Evolutionary conservation across 176 grass and related monocot genomes (phyloP).

Genomic region (Bromus sterilis): DNA sequence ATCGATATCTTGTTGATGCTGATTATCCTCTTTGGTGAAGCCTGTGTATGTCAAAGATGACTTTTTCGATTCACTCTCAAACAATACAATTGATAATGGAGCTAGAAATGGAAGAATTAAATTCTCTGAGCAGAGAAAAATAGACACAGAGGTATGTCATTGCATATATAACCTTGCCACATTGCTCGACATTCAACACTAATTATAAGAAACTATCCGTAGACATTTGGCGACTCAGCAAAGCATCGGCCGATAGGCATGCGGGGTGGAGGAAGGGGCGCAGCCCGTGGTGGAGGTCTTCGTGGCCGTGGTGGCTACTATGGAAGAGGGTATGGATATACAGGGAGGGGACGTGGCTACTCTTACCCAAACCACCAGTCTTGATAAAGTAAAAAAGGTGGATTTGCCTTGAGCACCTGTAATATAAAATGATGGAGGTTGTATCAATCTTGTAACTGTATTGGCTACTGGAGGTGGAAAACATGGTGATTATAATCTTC

Average conservation of each 20-base stretch:
- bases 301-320: conserved; percentile 49
- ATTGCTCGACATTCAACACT: not conserved
- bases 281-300: conserved; percentile 38
- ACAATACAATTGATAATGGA: conserved; percentile 65
- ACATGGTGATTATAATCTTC: not conserved
- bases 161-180: not conserved
- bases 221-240: conserved; percentile 87
- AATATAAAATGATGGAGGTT: not conserved
- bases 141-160: conserved; percentile 71
- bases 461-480: not conserved
- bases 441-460: not conserved
- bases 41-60: conserved; percentile 90
- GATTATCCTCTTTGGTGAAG: conserved; percentile 31
- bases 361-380: conserved; percentile 27
- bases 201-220: not conserved
- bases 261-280: conserved; percentile 54
- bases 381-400: not conserved
- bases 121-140: conserved; percentile 81
- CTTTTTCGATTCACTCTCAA: conserved; percentile 94
- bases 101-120: conserved; percentile 60
- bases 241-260: conserved; percentile 59
- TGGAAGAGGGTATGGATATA: conserved; percentile 63
- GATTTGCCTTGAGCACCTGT: not conserved
- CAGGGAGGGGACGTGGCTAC: conserved; percentile 32
- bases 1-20: conserved; percentile 2